phyloP scores from a whole-genome alignment of 225 moss, liverwort and hornwort genomes.

The Straminergon stramineum region DNA sequence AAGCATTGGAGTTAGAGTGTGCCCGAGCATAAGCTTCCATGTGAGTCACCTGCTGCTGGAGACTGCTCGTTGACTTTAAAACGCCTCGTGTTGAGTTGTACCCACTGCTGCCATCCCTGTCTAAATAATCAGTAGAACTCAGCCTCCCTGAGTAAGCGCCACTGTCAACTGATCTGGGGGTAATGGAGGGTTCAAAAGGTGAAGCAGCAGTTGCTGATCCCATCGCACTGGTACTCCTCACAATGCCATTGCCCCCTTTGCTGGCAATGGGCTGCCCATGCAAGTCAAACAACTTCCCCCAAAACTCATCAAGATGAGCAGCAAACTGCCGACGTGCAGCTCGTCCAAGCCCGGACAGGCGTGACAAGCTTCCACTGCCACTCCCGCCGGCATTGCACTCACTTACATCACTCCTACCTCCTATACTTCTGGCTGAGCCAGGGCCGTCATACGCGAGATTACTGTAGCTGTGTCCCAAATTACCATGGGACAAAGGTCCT shows the following conservation, averaged over 20 bases:
- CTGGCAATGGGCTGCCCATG: constrained; percentile 55
- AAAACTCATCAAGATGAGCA: constrained; percentile 79
- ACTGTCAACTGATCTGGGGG: constrained; percentile 5
- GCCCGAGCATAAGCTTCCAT: constrained; percentile 50
- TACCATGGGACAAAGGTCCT: constrained; percentile 25
- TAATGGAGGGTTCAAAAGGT: background rate
- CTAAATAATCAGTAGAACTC: constrained; percentile 5
- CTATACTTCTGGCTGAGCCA: constrained; percentile 47
- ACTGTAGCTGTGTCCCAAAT: constrained; percentile 23
- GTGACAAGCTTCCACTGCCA: constrained; percentile 85
- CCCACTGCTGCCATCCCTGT: background rate
- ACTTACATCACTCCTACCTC: constrained; percentile 58
- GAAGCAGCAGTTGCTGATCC: background rate
- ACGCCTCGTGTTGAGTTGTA: constrained; percentile 21
- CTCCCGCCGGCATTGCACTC: constrained; percentile 63
- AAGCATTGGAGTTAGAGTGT: constrained; percentile 44
- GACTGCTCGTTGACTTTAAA: constrained; percentile 23
- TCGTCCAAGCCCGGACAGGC: constrained; percentile 71
- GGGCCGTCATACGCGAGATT: constrained; percentile 47
- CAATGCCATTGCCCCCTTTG: background rate
- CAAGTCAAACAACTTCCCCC: constrained; percentile 65
- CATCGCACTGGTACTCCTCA: background rate
- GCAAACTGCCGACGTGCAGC: constrained; percentile 83
- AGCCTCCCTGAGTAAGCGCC: background rate
- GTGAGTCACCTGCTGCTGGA: constrained; percentile 34